Evolutionary conservation across 2,329 filamentous ascomycete species (phyloP).

Genomic region (Aspergillus quadricinctus): DNA sequence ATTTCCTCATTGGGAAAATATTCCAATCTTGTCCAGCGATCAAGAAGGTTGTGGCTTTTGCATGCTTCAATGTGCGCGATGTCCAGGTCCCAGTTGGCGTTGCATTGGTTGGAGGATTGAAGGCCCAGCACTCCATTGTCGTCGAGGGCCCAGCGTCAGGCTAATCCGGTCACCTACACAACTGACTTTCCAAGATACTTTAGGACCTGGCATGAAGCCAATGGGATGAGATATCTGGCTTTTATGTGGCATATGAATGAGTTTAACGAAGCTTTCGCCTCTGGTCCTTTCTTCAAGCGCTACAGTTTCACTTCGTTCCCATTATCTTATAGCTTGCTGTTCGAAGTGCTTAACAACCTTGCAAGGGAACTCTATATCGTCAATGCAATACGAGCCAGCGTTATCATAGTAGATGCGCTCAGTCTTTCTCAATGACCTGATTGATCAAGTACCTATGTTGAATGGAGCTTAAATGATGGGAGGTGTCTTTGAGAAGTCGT

Average conservation of each 20-base stretch:
- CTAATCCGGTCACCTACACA: background rate
- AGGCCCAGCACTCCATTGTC: conserved; percentile 53
- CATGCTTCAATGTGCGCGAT: conserved; percentile 57
- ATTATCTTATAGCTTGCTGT: background rate
- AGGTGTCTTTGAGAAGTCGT: too few relatives aligned
- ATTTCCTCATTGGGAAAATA: conserved; percentile 41
- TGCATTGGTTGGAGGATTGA: conserved; percentile 57
- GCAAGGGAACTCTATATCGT: background rate
- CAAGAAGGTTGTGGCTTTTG: conserved; percentile 57
- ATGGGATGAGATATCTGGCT: background rate
- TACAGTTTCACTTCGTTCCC: background rate
- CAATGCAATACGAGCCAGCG: background rate
- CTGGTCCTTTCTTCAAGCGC: background rate
- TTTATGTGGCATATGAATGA: background rate
- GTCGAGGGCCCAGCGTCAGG: conserved; percentile 19
- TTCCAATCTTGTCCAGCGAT: conserved; percentile 45
- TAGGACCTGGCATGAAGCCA: background rate
- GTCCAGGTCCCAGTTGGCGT: conserved; percentile 55
- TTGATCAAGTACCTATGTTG: background rate
- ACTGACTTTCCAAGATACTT: background rate
- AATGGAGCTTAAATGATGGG: background rate
- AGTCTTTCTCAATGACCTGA: background rate
- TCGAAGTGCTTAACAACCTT: background rate
- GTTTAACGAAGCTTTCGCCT: background rate
- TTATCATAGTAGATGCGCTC: background rate